Evolutionary conservation across 1,139 yeast genomes (phyloP).

Genomic region (Pichia sp.): DNA sequence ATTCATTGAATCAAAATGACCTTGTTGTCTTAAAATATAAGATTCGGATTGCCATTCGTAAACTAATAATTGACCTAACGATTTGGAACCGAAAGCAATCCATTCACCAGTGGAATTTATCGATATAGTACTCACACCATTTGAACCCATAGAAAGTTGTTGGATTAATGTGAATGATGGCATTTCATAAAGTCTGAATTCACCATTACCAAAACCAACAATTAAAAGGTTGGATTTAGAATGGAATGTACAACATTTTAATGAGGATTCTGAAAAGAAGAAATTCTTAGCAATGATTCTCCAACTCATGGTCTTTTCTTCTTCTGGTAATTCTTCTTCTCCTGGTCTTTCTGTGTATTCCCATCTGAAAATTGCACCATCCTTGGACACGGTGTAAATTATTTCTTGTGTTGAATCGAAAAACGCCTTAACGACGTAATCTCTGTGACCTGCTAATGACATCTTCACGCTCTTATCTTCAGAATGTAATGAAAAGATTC

Average conservation of each 20-base stretch:
- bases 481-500: constrained; percentile 75
- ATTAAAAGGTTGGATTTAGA: constrained; percentile 66
- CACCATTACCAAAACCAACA: constrained; percentile 92
- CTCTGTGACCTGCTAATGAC: constrained; percentile 91
- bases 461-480: constrained; percentile 80
- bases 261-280: constrained; percentile 71
- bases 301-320: constrained; percentile 55
- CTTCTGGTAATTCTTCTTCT: constrained; percentile 40
- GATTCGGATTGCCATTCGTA: constrained; percentile 99
- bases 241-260: constrained; percentile 84
- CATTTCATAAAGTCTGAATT: constrained; percentile 88
- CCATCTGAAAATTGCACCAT: constrained; percentile 95
- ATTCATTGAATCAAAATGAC: constrained; percentile 91
- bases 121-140: constrained; percentile 78
- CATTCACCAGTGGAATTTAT: constrained; percentile 90
- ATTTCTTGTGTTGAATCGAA: constrained; percentile 84
- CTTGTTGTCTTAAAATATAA: constrained; percentile 92
- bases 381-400: constrained; percentile 89
- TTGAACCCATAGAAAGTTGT: constrained; percentile 89
- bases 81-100: constrained; percentile 93
- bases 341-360: constrained; percentile 61
- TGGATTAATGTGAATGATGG: constrained; percentile 77
- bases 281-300: constrained; percentile 74
- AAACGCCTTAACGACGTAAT: constrained; percentile 82
- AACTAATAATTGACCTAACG: constrained; percentile 88